phyloP scores from a whole-genome alignment of 2,329 filamentous ascomycete species.

The Zasmidium cellare region DNA sequence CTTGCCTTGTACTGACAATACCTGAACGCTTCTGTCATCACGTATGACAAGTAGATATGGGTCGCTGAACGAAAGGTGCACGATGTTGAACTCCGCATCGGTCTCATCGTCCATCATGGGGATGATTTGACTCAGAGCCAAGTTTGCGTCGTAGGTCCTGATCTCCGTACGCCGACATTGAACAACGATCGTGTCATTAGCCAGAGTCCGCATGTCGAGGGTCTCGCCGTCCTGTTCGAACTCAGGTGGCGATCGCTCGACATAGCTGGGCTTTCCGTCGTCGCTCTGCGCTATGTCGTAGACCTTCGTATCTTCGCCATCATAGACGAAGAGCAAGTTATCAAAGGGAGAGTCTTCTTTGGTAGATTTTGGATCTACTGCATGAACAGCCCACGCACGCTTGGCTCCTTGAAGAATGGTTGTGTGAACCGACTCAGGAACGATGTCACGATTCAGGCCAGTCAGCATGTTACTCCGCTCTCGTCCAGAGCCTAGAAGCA shows the following conservation, averaged over 20 bases:
- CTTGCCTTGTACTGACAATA: constrained; percentile 71
- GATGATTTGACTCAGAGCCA: constrained; percentile 86
- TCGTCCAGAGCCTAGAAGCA: constrained; percentile 61
- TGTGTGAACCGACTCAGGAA: constrained; percentile 68
- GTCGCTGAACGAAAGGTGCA: constrained; percentile 81
- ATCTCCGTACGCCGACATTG: constrained; percentile 87
- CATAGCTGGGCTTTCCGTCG: constrained; percentile 21
- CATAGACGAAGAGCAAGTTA: constrained; percentile 32
- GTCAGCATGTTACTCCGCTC: constrained; percentile 70
- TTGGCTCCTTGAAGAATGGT: constrained; percentile 72
- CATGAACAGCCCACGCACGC: constrained; percentile 75
- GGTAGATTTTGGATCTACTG: constrained; percentile 2
- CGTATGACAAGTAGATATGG: constrained; percentile 81
- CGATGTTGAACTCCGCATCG: constrained; percentile 73
- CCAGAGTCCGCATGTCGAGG: constrained; percentile 80
- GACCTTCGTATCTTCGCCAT: constrained; percentile 28
- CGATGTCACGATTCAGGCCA: constrained; percentile 74
- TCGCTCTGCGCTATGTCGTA: constrained; percentile 22
- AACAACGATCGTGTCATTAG: constrained; percentile 76
- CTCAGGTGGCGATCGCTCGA: constrained; percentile 72
- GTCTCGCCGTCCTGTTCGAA: constrained; percentile 90
- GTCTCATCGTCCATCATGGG: constrained; percentile 91
- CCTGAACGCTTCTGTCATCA: constrained; percentile 77
- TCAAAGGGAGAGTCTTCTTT: constrained; percentile 14
- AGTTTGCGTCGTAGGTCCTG: constrained; percentile 87